A percentile compares a stretch with the other conserved stretches of the same genome.
phyloP scores from a whole-genome alignment of 2,329 filamentous ascomycete genomes.

The Talaromyces sp. region DNA sequence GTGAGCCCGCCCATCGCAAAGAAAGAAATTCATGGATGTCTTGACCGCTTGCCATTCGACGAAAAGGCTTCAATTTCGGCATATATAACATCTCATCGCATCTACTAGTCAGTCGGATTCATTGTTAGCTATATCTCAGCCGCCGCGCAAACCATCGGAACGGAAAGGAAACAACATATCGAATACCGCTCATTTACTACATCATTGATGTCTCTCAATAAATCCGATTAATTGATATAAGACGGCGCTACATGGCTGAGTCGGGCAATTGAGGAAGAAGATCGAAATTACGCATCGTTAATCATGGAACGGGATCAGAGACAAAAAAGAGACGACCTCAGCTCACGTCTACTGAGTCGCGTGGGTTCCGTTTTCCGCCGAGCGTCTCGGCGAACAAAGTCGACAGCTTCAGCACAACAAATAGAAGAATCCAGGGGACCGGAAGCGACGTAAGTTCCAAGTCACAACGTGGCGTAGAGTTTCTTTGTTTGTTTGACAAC shows the following conservation, averaged over 20 bases:
- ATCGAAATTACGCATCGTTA: neutral
- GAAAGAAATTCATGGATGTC: constrained; percentile 4
- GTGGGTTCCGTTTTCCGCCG: constrained; percentile 19
- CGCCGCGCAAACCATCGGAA: neutral
- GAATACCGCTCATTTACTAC: neutral
- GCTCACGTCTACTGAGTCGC: constrained; percentile 16
- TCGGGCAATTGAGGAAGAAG: neutral
- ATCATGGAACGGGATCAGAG: constrained; percentile 16
- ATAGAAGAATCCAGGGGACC: constrained; percentile 1
- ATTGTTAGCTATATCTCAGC: neutral
- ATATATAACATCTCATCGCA: neutral
- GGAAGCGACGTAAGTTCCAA: constrained; percentile 14
- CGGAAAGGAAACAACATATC: neutral
- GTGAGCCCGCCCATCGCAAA: neutral
- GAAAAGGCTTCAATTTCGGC: neutral
- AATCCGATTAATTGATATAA: neutral
- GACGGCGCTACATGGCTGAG: neutral
- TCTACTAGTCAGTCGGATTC: neutral
- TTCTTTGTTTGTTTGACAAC: neutral
- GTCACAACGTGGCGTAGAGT: neutral
- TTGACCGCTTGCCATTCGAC: neutral
- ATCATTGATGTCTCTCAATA: neutral
- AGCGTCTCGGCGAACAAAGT: constrained; percentile 15
- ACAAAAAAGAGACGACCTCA: constrained; percentile 16
- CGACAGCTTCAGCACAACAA: constrained; percentile 3